Conservation (phyloP, 352 stramenopile genomes). For the Globisporangium okanoganense region DNA sequence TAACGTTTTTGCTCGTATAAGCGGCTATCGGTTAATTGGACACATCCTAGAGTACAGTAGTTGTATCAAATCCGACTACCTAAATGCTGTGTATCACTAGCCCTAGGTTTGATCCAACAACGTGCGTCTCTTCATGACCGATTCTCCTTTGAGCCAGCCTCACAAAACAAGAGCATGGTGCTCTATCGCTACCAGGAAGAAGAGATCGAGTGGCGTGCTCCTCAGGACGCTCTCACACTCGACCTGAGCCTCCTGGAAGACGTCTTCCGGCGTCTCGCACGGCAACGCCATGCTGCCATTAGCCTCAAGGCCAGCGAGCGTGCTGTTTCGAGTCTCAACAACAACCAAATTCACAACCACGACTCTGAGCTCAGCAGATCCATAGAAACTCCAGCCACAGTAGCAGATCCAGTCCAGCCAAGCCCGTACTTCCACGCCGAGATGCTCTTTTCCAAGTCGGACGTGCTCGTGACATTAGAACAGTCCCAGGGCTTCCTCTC, state of each 20-base stretch:
- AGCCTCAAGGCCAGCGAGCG: slow-evolving; percentile 14
- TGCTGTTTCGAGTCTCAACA: neutral
- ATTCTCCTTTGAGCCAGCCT: neutral
- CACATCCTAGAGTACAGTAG: too few relatives aligned
- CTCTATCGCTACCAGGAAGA: slow-evolving; percentile 16
- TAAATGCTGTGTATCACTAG: neutral
- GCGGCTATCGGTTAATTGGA: too few relatives aligned
- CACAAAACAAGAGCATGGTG: slow-evolving; percentile 21
- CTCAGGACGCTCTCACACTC: slow-evolving; percentile 35
- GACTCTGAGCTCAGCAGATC: neutral
- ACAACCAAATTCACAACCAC: neutral
- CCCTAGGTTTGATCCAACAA: too few relatives aligned
- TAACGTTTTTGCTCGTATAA: neutral
- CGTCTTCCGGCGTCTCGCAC: slow-evolving; percentile 41
- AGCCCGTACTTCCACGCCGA: slow-evolving; percentile 23
- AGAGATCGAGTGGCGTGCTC: slow-evolving; percentile 50
- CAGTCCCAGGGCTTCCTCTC: slow-evolving; percentile 32
- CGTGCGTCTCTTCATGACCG: neutral
- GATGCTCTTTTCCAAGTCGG: slow-evolving; percentile 49
- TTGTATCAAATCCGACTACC: too few relatives aligned
- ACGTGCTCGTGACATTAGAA: slow-evolving; percentile 49
- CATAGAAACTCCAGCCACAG: neutral
- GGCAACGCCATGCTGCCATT: slow-evolving; percentile 4
- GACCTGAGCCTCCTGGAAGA: slow-evolving; percentile 52
- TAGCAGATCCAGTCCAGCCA: neutral